Evolutionary conservation across 1,284 basidiomycete genomes (phyloP), one percentile per base, ranked within the genome.

Genomic region (Cutaneotrichosporon cyanovorans): DNA sequence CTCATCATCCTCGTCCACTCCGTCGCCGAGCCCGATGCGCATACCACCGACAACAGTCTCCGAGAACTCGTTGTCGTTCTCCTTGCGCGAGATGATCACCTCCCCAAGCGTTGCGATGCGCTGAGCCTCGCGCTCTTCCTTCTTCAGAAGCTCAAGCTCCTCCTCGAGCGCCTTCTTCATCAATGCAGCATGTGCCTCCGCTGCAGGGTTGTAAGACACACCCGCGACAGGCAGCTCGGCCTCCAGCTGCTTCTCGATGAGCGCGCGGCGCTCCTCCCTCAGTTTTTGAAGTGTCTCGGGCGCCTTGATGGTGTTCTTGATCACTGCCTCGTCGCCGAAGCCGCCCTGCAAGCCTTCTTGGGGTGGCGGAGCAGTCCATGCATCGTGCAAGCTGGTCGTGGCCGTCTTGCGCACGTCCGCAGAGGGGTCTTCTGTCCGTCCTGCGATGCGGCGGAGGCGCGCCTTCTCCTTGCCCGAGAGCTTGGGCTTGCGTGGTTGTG

Each of bases 121-220:
- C 40, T 77, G 76, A 10, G 78, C 77, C 30, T 80, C 72, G 56
- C 77, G 76, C 49, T 80, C 79, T 11, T 77, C 76, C 37, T 79
- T 76, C 30, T 74, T 74, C 19, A 83, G 66, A 34, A 77, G 76
- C 39, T 75, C 76, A 52, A 78, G 77, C 64, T 89, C 91, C 23
- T 78, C 73, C 48, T 82, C 77, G 51, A 82, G 77, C 0, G 90
- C 92, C 40, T 77, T 64, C 12, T 78, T 73, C 15, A 98, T 70
- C 2, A 96, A 79, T 37, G 80, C 80, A 48, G 82, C 79, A 65
- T 96, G 88, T 1, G 83, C 80, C 9, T 79, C 77, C 14, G 79
- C 80, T 0, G 82, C 80, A 0, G 93, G 93, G 68, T 97, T 97
- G 72, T 98, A 97, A n/a, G 88, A 92, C 6, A 83, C 79, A 16